phyloP scores from a whole-genome alignment of 78 protist species.

The slime mould (Dictyostelium discoideum) region DNA sequence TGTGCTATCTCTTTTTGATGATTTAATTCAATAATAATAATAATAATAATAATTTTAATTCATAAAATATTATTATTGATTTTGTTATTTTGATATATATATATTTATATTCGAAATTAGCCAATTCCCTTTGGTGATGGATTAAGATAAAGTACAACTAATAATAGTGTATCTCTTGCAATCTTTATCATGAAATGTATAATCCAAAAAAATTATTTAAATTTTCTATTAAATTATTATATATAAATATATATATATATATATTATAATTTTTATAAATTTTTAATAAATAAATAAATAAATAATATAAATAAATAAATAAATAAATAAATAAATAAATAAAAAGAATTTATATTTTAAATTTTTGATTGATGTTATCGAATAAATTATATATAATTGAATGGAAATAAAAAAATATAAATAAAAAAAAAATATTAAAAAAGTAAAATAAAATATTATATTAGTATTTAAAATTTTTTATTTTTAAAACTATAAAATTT shows the following conservation, averaged over 20 bases:
- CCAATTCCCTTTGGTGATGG: slow-evolving; percentile 39
- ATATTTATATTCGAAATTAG: background rate
- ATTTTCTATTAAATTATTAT: background rate
- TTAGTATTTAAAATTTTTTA: background rate
- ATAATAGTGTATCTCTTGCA: background rate
- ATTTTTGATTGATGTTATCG: background rate
- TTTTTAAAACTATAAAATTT: background rate
- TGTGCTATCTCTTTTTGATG: background rate
- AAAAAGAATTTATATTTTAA: too few relatives aligned
- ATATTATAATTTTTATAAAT: background rate
- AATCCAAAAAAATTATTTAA: background rate
- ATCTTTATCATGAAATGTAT: slow-evolving; percentile 16
- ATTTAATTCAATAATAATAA: background rate
- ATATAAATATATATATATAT: background rate
- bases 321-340: background rate
- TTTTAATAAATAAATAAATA: too few relatives aligned
- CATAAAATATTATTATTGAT: background rate
- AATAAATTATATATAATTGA: background rate
- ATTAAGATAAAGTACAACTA: background rate
- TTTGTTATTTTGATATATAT: background rate
- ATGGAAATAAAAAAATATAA: background rate
- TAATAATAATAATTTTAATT: background rate
- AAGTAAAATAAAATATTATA: background rate
- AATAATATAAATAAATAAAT: too few relatives aligned
- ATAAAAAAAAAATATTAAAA: background rate